Evolutionary conservation across 73 alveolate species (phyloP).

Genomic region (Symbiodinium natans): DNA sequence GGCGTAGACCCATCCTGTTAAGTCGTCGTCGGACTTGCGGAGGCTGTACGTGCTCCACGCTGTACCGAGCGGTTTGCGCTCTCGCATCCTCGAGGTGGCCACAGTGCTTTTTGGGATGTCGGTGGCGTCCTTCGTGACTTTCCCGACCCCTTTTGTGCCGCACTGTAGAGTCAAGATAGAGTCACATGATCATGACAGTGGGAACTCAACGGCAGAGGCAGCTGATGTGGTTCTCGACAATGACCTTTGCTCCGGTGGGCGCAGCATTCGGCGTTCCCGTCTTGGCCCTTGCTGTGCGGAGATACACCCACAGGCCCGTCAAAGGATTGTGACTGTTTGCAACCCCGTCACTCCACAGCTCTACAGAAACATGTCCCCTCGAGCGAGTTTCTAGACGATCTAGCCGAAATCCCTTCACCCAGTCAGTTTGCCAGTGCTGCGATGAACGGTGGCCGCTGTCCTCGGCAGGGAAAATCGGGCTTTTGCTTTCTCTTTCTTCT

Average conservation of each 20-base stretch:
- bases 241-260: slow-evolving; percentile 81
- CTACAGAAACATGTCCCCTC: no score
- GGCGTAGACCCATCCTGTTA: no score
- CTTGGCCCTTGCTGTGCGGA: slow-evolving; percentile 67
- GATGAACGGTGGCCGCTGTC: no score
- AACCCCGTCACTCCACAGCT: no score
- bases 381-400: no score
- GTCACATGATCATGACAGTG: no score
- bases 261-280: slow-evolving; percentile 89
- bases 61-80: slow-evolving; percentile 75
- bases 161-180: no score
- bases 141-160: no score
- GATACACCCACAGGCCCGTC: slow-evolving; percentile 65
- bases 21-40: not conserved
- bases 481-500: slow-evolving; percentile 78
- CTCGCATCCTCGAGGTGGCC: slow-evolving; percentile 29
- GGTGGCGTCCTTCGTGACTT: not conserved
- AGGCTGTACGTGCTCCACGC: slow-evolving; percentile 84
- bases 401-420: no score
- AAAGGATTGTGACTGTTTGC: not conserved
- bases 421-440: no score
- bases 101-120: not conserved
- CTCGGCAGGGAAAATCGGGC: slow-evolving; percentile 65
- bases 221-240: slow-evolving; percentile 90
- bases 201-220: slow-evolving; percentile 41